A percentile compares a stretch with the other conserved stretches of the same genome.
Conservation (phyloP, 1,139 yeast genomes). For the Lodderomyces orthopsilosis region DNA sequence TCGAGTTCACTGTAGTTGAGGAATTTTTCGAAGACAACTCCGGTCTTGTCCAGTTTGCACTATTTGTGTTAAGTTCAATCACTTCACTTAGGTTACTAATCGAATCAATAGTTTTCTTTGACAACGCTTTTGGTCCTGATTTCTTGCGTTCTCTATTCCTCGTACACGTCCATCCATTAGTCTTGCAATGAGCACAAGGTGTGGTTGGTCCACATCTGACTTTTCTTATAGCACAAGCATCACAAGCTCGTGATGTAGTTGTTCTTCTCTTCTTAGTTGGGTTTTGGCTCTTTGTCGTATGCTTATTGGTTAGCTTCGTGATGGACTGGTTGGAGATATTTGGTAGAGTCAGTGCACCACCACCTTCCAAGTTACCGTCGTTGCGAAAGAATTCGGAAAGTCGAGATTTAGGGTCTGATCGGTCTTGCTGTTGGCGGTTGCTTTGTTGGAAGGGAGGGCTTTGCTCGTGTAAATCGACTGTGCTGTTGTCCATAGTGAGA, state of each 20-base stretch:
- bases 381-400: neutral
- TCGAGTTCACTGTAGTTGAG: constrained; percentile 6
- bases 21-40: constrained; percentile 5
- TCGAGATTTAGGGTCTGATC: neutral
- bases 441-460: no score
- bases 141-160: constrained; percentile 37
- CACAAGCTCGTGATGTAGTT: constrained; percentile 35
- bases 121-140: constrained; percentile 43
- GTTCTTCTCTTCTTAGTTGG: constrained; percentile 20
- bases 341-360: neutral
- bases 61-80: constrained; percentile 12
- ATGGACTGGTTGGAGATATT: neutral
- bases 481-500: no score
- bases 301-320: constrained; percentile 15
- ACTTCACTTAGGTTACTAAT: constrained; percentile 27
- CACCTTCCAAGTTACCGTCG: neutral
- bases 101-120: constrained; percentile 35
- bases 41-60: constrained; percentile 4
- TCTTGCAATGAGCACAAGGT: constrained; percentile 41
- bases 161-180: constrained; percentile 38
- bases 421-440: neutral
- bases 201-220: constrained; percentile 39
- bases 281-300: constrained; percentile 10
- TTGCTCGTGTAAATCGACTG: no score
- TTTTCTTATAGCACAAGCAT: constrained; percentile 45